Evolutionary conservation across 257 asterid species (phyloP).

Genomic region (Vinca minor): DNA sequence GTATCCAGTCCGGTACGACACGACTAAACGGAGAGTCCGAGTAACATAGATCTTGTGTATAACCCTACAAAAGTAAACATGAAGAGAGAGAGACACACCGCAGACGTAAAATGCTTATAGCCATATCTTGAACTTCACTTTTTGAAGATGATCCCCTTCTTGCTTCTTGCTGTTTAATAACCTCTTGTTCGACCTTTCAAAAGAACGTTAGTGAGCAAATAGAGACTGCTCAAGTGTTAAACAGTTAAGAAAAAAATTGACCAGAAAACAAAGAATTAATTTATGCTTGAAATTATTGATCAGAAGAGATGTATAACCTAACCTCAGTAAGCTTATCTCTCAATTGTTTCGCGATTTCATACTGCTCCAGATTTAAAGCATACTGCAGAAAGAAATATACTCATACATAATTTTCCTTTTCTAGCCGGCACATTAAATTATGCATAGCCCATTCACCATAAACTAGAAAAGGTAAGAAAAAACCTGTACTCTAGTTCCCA

Average conservation of each 20-base stretch:
- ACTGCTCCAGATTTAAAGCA: constrained; percentile 92
- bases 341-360: constrained; percentile 77
- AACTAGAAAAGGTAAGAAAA: not conserved
- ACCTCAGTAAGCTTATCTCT: constrained; percentile 93
- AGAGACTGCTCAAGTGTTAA: not conserved
- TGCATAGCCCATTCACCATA: not conserved
- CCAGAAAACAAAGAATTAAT: not conserved
- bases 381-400: constrained; percentile 45
- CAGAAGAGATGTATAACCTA: constrained; percentile 13
- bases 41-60: too few species aligned
- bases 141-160: constrained; percentile 73
- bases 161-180: constrained; percentile 55
- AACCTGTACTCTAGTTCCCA: constrained; percentile 97
- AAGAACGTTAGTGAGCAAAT: constrained; percentile 9
- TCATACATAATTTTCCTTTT: not conserved
- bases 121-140: constrained; percentile 96
- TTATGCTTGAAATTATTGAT: not conserved
- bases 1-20: too few species aligned
- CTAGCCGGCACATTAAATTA: not conserved
- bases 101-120: constrained; percentile 73
- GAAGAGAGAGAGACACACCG: constrained; percentile 47
- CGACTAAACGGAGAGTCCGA: too few species aligned
- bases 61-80: constrained; percentile 9
- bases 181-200: constrained; percentile 80
- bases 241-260: not conserved